Base-by-base conservation (phyloP, 2,329 filamentous ascomycete genomes). In the Pseudocercospora vitis region DNA sequence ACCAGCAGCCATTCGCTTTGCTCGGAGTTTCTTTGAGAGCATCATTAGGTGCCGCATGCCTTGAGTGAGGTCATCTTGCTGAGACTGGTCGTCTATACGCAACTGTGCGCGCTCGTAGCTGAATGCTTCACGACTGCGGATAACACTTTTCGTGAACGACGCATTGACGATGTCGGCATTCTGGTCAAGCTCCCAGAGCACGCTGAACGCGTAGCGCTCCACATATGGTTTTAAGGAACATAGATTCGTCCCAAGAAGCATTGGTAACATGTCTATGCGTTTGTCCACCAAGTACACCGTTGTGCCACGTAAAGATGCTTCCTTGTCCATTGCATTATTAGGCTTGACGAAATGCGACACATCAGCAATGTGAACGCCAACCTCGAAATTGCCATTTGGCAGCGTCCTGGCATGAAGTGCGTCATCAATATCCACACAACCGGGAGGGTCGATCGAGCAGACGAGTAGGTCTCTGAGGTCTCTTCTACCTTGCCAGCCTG, bases 271-370 rank as follows among this genome's bases (percentile, higher is more conserved):
- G 77, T 99, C 95, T 65, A 99, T 99, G 65, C 94, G 91, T 79
- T 99, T 99, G 73, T 99, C 94, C 2, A 99, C 94, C 12, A 99
- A 79, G 70, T 99, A 99, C 23, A 99, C 94, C 0, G 92, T 97
- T 3, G 94, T 97, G 58, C 94, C 94, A 65, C 94, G 87, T 67
- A 95, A 84, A 68, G 90, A 94, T 2, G 94, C 94, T 74, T 99
- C 94, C 44, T 85, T 83, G 70, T 99, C 95, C 94, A 99, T 99
- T 50, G 94, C 87, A 67, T 92, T 99, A 71, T 89, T 91, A 21
- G 95, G 91, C 73, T 94, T 95, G 66, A 99, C 94, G 68, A 99
- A 99, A 74, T 99, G 88, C 7, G 94, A 97, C n/a, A 99, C 94
- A 71, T 99, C 94, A 23, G 94, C 95, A 72, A 99, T 99, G 73